These are phyloP conservation scores for Mucor sp. DNA, from an alignment of 371 early-diverging fungal genomes.

Conservation along the genomic window DNA sequence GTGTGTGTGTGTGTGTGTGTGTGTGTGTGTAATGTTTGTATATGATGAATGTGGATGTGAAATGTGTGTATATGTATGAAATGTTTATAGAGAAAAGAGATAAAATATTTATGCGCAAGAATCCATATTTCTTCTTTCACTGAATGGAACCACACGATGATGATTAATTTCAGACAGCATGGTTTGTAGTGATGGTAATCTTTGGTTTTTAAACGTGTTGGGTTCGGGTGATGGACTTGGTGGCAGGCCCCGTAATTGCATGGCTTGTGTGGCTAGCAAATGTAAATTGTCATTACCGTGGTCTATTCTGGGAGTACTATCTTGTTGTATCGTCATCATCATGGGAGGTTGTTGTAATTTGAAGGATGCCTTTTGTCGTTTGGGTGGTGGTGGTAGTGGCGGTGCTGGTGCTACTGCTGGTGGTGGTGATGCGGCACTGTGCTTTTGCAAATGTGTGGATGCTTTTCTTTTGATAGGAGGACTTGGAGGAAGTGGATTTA, in stretches of 20 bases:
- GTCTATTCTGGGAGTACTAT: neutral
- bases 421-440: too few relatives aligned
- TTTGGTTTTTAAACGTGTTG: neutral
- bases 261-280: slow-evolving; percentile 48
- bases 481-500: neutral
- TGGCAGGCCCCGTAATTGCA: slow-evolving; percentile 34
- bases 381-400: too few relatives aligned
- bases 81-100: neutral
- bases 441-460: neutral
- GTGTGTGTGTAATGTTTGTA: neutral
- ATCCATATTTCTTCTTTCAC: neutral
- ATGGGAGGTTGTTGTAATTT: neutral
- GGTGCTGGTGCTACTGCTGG: too few relatives aligned
- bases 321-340: neutral
- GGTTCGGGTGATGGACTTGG: slow-evolving; percentile 26
- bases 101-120: neutral
- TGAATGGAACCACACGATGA: neutral
- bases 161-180: slow-evolving; percentile 19
- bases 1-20: neutral
- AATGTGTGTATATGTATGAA: neutral
- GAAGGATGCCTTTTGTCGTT: neutral
- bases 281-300: slow-evolving; percentile 29
- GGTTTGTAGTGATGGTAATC: slow-evolving; percentile 22
- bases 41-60: neutral
- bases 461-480: slow-evolving; percentile 6